These are phyloP conservation scores for Fraxinus paxiana DNA, from an alignment of 305 asterid genomes.

Conservation along the genomic window DNA sequence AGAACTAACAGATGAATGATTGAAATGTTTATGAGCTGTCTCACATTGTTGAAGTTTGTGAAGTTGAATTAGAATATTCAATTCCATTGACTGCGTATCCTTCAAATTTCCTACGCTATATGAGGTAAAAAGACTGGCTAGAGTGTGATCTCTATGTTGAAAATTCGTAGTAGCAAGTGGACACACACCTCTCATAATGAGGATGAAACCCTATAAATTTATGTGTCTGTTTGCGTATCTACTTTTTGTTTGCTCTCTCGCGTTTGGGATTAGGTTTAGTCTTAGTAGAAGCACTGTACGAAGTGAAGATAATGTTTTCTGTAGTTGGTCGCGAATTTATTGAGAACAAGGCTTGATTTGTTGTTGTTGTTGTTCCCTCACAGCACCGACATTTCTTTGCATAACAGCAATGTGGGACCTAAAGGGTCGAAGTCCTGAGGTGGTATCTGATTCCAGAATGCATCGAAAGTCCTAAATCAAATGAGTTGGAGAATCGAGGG, in stretches of 20 bases:
- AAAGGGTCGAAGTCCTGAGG: not conserved
- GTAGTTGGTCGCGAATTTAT: not conserved
- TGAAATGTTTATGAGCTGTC: not conserved
- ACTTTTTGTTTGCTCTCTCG: not conserved
- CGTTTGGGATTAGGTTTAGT: not conserved
- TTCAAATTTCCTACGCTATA: not conserved
- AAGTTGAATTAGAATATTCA: not conserved
- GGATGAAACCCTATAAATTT: not conserved
- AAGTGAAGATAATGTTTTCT: not conserved
- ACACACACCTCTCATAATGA: not conserved
- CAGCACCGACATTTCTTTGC: not conserved
- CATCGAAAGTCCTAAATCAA: not conserved
- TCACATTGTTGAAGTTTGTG: not conserved
- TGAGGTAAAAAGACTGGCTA: not conserved
- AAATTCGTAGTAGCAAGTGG: not conserved
- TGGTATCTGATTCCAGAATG: constrained; percentile 19
- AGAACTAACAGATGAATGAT: not conserved
- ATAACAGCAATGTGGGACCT: not conserved
- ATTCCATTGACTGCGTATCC: not conserved
- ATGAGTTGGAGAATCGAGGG: not conserved
- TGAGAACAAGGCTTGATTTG: not conserved
- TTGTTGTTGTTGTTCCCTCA: not conserved
- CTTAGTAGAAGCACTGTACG: not conserved
- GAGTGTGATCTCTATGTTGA: not conserved
- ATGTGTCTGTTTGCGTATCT: not conserved